Conservation (phyloP, 169 alveolate genomes). For the Plasmodium yoelii region DNA sequence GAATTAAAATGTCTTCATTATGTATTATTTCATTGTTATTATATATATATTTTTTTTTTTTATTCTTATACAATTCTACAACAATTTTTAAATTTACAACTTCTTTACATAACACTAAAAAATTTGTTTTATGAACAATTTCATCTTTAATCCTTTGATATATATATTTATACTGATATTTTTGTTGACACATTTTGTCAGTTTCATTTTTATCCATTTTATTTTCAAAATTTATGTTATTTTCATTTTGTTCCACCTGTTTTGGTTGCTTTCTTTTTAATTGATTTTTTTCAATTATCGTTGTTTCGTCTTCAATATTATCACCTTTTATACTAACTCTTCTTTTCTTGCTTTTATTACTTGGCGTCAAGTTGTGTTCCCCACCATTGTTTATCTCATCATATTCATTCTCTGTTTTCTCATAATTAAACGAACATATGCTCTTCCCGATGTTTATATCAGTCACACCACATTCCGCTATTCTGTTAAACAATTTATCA, state of each 20-base stretch:
- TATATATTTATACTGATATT: conserved; percentile 24
- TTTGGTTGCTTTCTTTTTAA: conserved; percentile 19
- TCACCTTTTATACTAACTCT: neutral
- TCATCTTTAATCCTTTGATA: conserved; percentile 46
- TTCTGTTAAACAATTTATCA: neutral
- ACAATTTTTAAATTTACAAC: conserved; percentile 31
- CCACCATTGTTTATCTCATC: neutral
- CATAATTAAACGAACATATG: neutral
- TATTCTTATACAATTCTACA: conserved; percentile 26
- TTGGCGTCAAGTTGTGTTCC: neutral
- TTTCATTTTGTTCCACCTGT: neutral
- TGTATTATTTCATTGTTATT: conserved; percentile 29
- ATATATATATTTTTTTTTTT: neutral
- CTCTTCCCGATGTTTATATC: neutral
- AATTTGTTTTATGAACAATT: conserved; percentile 34
- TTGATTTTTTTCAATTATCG: neutral
- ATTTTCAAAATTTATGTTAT: neutral
- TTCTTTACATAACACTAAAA: conserved; percentile 29
- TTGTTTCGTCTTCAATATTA: conserved; percentile 8
- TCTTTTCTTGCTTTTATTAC: conserved; percentile 1
- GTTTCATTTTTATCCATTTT: neutral
- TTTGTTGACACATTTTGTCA: neutral
- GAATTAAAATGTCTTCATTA: conserved; percentile 31
- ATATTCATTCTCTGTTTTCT: neutral
- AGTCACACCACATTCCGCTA: neutral